Base-by-base conservation (phyloP, 2,329 filamentous ascomycete genomes). In the Epichloe typhina region DNA sequence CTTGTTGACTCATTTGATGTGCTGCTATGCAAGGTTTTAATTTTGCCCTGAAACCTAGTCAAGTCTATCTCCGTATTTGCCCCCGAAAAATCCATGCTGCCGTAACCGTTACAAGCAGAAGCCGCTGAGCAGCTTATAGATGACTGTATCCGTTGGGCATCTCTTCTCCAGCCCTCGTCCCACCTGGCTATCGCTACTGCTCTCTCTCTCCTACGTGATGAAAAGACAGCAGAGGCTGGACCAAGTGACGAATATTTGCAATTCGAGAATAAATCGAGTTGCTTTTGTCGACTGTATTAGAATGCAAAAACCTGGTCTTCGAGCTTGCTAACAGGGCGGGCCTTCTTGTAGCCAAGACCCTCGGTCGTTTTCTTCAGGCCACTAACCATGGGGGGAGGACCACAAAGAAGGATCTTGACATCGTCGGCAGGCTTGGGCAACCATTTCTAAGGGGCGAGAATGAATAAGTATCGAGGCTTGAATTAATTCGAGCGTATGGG, bases 301-400 rank as follows among this genome's bases (percentile, higher is more conserved):
- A 98, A 98, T 64, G 88, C 89, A 74, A 98, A 98, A 59, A 98
- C 88, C 71, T 97, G 93, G 69, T 98, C 93, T 66, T 91, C 86
- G 50, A 97, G 82, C 80, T 97, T 97, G 82, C 90, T 96, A 62
- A 97, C 90, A 43, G 91, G 88, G 54, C 83, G 82, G 41, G 93
- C 87, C 78, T 97, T 97, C 64, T 87, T 79, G 75, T 85, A 98
- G 52, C 93, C 93, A 19, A 97, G 77, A 56, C 80, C 77, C 71
- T 94, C 88, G 47, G 90, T 84, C 6, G 88, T 80, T 79, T 97
- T 97, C 86, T 98, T 98, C 75, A 97, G 84, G 48, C 89, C 91
- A 62, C 85, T 86, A 57, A 97, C 79, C 93, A 98, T 98, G 93
- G 93, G 93, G 93, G 93, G 93, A 52, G 93, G 93, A 50, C 93